Conservation (phyloP, 2,329 filamentous ascomycete species). For the Pseudocercospora cruenta region DNA sequence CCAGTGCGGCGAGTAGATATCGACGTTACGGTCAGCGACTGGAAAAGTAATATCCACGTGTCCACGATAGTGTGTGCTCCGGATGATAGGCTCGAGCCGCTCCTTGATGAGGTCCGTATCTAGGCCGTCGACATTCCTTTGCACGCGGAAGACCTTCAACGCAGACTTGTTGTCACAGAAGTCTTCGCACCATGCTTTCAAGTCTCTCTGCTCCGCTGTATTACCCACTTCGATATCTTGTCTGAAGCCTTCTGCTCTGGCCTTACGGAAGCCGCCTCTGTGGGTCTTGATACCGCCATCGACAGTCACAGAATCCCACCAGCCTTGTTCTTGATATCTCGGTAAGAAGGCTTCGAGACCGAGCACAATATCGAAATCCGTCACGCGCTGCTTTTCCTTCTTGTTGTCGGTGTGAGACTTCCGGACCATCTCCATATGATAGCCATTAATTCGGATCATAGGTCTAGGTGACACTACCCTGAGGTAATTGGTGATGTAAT, state of each 20-base stretch:
- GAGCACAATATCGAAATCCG: conserved; percentile 35
- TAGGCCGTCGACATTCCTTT: conserved; percentile 60
- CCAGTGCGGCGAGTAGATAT: conserved; percentile 65
- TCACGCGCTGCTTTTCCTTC: conserved; percentile 33
- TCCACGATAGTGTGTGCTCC: conserved; percentile 70
- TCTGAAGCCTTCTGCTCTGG: conserved; percentile 52
- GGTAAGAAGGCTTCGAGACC: conserved; percentile 28
- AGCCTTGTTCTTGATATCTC: conserved; percentile 14
- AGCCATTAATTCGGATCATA: conserved; percentile 33
- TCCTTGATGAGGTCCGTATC: conserved; percentile 58
- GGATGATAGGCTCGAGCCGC: conserved; percentile 61
- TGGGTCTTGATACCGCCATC: conserved; percentile 63
- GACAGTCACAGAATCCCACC: conserved; percentile 48
- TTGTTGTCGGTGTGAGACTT: conserved; percentile 30
- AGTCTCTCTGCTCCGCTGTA: conserved; percentile 40
- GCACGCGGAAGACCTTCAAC: conserved; percentile 57
- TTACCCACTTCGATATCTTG: conserved; percentile 52
- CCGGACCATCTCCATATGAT: conserved; percentile 30
- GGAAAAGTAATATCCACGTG: conserved; percentile 63
- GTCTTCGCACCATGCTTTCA: conserved; percentile 68
- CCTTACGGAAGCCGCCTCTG: conserved; percentile 65
- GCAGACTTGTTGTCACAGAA: conserved; percentile 63
- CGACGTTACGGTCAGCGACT: conserved; percentile 58
- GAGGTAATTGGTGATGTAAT: conserved; percentile 33
- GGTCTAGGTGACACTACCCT: conserved; percentile 28